Base-by-base conservation (phyloP, 768 basidiomycete genomes). In the Trametes coccinea region DNA sequence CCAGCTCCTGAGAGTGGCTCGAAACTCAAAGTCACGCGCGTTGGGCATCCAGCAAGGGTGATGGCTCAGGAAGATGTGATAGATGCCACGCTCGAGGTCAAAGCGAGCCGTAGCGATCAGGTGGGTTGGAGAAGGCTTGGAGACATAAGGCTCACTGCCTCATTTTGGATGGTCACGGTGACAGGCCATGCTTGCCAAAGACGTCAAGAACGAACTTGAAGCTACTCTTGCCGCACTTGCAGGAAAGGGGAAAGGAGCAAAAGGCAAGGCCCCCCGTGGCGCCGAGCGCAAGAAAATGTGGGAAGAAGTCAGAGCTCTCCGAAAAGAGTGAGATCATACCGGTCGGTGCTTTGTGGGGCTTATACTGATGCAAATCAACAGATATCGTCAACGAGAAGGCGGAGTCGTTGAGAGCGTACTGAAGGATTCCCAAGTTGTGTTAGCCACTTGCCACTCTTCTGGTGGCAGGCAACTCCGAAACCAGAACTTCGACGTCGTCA, bases 41-140 rank as follows among this genome's bases (percentile, higher is more conserved):
- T 99, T 11, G 97, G 97, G 0, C 97, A 99, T 73, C 97, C 97
- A 0, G 96, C 97, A 0, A 84, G 97, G 29, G 89, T 98, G 0
- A 89, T 97, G 80, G 79, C 87, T 0, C 80, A 85, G 27, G 82
- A 86, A 66, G 80, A 82, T 17, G 76, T 92, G 31, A 70, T 92
- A 16, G 84, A 89, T 16, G 78, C 84, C 0, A 94, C 88, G 4
- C 74, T 88, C 40, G 90, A 93, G 69, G 82, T 85, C 27, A 86
- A 92, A 73, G 87, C 91, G 0, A 79, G 82, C 27, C 77, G 84
- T 44, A 88, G 87, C 54, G 92, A 93, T 60, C 87, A 90, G 78
- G 86, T 83, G 13, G 34, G 67, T 27, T n/a, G n/a, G 41, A 43
- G 14, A 5, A 43, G 13, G 9, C 10, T 6, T 4, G 5, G 14